These are phyloP conservation scores for Globisporangium nunn DNA, from an alignment of 352 stramenopile genomes.

Conservation along the genomic window DNA sequence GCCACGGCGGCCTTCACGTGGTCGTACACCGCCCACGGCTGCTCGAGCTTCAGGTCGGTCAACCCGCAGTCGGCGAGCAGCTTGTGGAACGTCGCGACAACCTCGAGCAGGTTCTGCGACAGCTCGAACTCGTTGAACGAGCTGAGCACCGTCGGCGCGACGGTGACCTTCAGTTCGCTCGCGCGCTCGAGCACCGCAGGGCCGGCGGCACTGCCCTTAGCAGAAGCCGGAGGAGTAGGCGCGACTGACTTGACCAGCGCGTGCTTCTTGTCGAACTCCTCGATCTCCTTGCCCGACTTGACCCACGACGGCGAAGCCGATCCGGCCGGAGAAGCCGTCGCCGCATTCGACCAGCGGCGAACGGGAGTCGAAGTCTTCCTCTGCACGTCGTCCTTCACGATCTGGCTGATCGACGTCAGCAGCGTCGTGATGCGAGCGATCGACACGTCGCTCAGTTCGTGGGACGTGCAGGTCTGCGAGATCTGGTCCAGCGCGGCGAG, in stretches of 20 bases:
- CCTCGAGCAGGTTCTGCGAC: constrained; percentile 55
- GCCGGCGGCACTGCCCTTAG: constrained; percentile 2
- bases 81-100: constrained; percentile 44
- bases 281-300: constrained; percentile 26
- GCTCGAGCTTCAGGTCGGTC: constrained; percentile 37
- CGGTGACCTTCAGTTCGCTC: constrained; percentile 25
- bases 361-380: constrained; percentile 28
- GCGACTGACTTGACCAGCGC: neutral
- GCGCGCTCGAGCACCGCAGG: constrained; percentile 21
- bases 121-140: constrained; percentile 60
- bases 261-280: constrained; percentile 25
- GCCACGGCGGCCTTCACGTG: constrained; percentile 54
- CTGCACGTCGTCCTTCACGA: constrained; percentile 55
- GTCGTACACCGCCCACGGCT: constrained; percentile 57
- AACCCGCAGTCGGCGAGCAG: constrained; percentile 47
- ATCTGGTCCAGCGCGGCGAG: constrained; percentile 42
- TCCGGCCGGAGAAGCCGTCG: constrained; percentile 5
- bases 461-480: constrained; percentile 39
- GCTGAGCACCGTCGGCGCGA: constrained; percentile 32
- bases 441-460: constrained; percentile 52
- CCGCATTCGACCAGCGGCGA: constrained; percentile 33
- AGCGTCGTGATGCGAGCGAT: constrained; percentile 64
- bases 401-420: constrained; percentile 57
- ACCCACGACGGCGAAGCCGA: constrained; percentile 25
- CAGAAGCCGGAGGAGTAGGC: neutral